Base-by-base conservation (phyloP, 768 basidiomycete species). In the Fomitopsis pulvina region DNA sequence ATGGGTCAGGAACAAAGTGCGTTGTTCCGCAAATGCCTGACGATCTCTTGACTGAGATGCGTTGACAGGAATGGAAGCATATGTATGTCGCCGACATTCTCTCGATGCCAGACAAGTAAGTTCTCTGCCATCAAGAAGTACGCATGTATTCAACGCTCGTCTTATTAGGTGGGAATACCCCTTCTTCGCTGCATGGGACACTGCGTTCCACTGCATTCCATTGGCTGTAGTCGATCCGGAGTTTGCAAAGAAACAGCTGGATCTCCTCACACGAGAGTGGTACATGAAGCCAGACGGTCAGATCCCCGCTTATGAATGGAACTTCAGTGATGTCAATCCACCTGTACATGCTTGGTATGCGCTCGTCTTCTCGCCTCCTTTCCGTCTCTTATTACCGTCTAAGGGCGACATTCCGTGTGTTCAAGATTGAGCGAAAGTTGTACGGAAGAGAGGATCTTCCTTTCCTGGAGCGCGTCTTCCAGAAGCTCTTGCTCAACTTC, bases 231-330 rank as follows among this genome's bases (percentile, higher is more conserved):
- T 99, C 26, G 96, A 99, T 62, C 86, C 96, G 1, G 74, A 82
- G 0, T 98, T 96, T 61, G 94, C 96, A 21, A 99, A 99, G 74
- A 94, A 95, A 65, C 96, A 99, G 65, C 78, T 99, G 29, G 95
- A 97, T 66, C 64, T 98, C 52, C 77, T 99, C 60, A 97, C 95
- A 2, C 78, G 96, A 49, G 96, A 99, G 69, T 99, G 96, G 96
- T 99, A 98, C 70, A 90, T 92, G 88, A 96, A 96, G 65, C 96
- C 96, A 1, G 95, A 98, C 64, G 96, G 96, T 29, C 94, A 96
- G 61, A 87, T 99, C 51, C 96, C 96, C 2, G 96, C 96, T 0
- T 99, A 98, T 66, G 96, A 99, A 66, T 99, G 96, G 96, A 98
- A 99, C 64, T 98, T 96, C 60, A 80, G 85, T 44, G 96, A 99